Percentiles rank a stretch among this genome's conserved stretches.
Conservation (phyloP, 1,284 basidiomycete genomes). For the Fomitopsis betulina region DNA sequence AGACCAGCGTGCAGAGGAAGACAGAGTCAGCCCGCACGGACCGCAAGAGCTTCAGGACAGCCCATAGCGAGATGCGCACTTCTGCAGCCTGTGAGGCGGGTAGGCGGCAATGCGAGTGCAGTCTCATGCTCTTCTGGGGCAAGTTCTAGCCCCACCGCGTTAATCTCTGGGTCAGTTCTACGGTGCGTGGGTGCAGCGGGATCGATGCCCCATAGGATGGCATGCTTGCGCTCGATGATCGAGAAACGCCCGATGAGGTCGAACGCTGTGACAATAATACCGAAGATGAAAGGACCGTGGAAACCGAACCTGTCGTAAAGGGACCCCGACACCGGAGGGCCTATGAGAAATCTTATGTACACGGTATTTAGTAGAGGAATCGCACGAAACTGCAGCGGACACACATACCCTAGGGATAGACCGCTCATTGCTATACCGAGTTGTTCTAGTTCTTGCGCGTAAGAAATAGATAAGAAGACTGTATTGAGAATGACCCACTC, state of each 20-base stretch:
- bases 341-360: constrained; percentile 41
- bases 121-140: background rate
- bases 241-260: constrained; percentile 63
- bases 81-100: background rate
- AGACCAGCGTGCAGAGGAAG: constrained; percentile 49
- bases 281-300: constrained; percentile 72
- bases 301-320: constrained; percentile 68
- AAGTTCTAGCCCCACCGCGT: constrained; percentile 1
- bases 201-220: constrained; percentile 48
- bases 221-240: constrained; percentile 60
- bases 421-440: constrained; percentile 73
- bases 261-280: constrained; percentile 50
- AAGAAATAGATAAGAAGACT: background rate
- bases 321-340: constrained; percentile 67
- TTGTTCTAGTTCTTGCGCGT: constrained; percentile 42
- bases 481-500: constrained; percentile 35
- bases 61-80: constrained; percentile 12
- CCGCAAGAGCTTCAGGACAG: constrained; percentile 39
- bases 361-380: background rate
- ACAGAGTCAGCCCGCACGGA: constrained; percentile 55
- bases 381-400: background rate
- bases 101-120: background rate
- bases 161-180: constrained; percentile 3
- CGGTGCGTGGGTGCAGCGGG: constrained; percentile 27
- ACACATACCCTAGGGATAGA: constrained; percentile 55